A percentile compares a stretch with the other conserved stretches of the same genome.
Evolutionary conservation across 208 protist genomes (phyloP).

Genomic region (Trypanosoma avium): DNA sequence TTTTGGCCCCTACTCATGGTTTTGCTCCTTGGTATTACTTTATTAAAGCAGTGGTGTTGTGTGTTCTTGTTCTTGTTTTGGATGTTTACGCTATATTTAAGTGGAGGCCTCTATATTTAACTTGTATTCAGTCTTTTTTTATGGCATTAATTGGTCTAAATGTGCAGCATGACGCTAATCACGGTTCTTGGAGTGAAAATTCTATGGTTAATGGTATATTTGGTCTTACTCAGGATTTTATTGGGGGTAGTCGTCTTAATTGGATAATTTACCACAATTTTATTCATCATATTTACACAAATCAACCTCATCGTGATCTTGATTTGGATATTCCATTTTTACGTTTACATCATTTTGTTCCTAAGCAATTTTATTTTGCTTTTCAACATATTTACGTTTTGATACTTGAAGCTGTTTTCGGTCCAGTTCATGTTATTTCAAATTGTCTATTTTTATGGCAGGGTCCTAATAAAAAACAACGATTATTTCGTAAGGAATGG

Average conservation of each 20-base stretch:
- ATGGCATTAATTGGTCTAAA: constrained; percentile 85
- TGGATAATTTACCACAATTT: constrained; percentile 81
- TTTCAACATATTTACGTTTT: constrained; percentile 80
- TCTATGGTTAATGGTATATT: constrained; percentile 62
- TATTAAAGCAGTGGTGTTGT: constrained; percentile 46
- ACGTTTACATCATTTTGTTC: constrained; percentile 62
- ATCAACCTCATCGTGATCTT: constrained; percentile 60
- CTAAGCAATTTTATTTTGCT: constrained; percentile 55
- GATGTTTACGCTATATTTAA: constrained; percentile 68
- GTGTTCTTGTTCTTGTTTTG: constrained; percentile 50
- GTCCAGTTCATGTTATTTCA: constrained; percentile 61
- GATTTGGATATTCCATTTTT: constrained; percentile 77
- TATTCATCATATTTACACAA: constrained; percentile 79
- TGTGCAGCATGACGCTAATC: constrained; percentile 85
- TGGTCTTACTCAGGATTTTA: constrained; percentile 64
- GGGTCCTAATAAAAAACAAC: constrained; percentile 58
- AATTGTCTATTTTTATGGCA: constrained; percentile 58
- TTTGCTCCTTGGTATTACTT: constrained; percentile 84
- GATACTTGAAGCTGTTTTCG: constrained; percentile 68
- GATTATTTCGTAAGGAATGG: constrained; percentile 59
- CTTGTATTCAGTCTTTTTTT: constrained; percentile 66
- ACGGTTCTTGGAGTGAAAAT: constrained; percentile 61
- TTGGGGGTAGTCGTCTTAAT: constrained; percentile 74
- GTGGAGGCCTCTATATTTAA: constrained; percentile 50
- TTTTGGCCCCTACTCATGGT: constrained; percentile 57